These are phyloP conservation scores for Apiotrichum akiyoshidainum DNA, from an alignment of 1,284 basidiomycete species.

Conservation along the genomic window DNA sequence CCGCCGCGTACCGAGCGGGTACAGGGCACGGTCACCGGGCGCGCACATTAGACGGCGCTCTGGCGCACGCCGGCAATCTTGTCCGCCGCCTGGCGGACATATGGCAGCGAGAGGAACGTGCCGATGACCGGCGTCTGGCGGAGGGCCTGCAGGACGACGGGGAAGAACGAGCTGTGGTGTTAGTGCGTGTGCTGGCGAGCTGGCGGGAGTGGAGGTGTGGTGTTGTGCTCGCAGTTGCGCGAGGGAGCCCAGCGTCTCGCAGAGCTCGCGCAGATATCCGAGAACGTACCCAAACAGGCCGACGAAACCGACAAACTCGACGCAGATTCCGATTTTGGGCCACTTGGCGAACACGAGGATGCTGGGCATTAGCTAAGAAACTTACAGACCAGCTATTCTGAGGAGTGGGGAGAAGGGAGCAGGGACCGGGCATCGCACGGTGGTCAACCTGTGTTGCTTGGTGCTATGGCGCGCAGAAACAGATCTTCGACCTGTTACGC, in stretches of 20 bases:
- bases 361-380: slow-evolving; percentile 17
- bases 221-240: too few species aligned
- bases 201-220: background rate
- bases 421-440: too few species aligned
- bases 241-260: too few species aligned
- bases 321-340: slow-evolving; percentile 86
- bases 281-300: slow-evolving; percentile 90
- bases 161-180: slow-evolving; percentile 88
- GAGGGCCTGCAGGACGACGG: slow-evolving; percentile 92
- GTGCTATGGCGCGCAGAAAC: too few species aligned
- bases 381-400: too few species aligned
- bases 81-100: slow-evolving; percentile 59
- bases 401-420: too few species aligned
- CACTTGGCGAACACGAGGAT: slow-evolving; percentile 69
- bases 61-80: slow-evolving; percentile 48
- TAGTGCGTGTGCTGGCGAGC: background rate
- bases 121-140: slow-evolving; percentile 93
- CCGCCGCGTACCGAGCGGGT: too few species aligned
- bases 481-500: too few species aligned
- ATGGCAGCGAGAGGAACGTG: slow-evolving; percentile 78
- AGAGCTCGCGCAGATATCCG: too few species aligned
- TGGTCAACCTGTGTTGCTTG: too few species aligned
- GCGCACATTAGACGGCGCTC: slow-evolving; percentile 40
- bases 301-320: slow-evolving; percentile 94
- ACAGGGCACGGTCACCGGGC: too few species aligned